Percentiles rank a stretch among this genome's conserved stretches.
Evolutionary conservation across 805 yeast genomes (phyloP).

Genomic region (Starmera pachycereana): DNA sequence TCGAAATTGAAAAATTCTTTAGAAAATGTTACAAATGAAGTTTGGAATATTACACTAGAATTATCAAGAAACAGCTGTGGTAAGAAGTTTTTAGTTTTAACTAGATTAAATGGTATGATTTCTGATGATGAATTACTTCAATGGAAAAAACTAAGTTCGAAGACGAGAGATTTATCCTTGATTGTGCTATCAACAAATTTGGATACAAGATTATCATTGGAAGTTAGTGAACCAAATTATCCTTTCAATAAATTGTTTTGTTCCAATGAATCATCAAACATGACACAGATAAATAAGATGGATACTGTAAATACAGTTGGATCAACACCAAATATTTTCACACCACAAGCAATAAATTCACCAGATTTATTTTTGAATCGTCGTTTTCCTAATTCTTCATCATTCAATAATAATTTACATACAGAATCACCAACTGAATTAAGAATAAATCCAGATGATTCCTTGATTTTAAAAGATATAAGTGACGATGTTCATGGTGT

Average conservation of each 20-base stretch:
- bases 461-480: constrained; percentile 33
- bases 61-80: constrained; percentile 26
- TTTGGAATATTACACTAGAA: constrained; percentile 49
- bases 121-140: constrained; percentile 77
- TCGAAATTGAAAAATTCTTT: constrained; percentile 23
- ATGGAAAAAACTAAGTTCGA: constrained; percentile 65
- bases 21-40: constrained; percentile 52
- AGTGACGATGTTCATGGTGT: constrained; percentile 44
- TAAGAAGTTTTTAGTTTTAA: constrained; percentile 52
- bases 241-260: constrained; percentile 24
- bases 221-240: constrained; percentile 21
- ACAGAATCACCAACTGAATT: constrained; percentile 13
- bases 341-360: constrained; percentile 18
- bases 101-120: constrained; percentile 61
- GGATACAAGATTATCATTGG: constrained; percentile 36
- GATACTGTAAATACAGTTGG: constrained; percentile 15
- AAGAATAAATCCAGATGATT: constrained; percentile 8
- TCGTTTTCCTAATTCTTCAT: no score
- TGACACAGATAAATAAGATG: constrained; percentile 7
- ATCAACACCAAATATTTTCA: constrained; percentile 18
- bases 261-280: constrained; percentile 12
- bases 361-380: constrained; percentile 13
- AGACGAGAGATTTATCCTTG: constrained; percentile 42
- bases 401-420: constrained; percentile 3
- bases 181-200: constrained; percentile 62